Evolutionary conservation across 1,284 basidiomycete genomes (phyloP), one percentile per base, ranked within the genome.

Genomic region (Apiotrichum montevideense): DNA sequence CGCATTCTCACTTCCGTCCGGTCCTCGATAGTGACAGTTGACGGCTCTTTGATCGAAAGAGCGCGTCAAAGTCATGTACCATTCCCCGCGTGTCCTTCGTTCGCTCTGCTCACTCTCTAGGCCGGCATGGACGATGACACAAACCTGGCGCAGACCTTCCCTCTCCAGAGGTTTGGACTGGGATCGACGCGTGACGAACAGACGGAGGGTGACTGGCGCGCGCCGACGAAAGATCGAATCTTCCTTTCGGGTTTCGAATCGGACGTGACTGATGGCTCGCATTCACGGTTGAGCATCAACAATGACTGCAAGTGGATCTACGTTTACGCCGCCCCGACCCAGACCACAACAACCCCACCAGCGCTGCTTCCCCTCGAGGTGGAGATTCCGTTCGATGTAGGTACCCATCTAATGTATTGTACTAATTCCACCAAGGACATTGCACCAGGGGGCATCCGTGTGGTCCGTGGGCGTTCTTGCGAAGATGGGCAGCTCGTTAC

Each of bases 321-420:
- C 49, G 44, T 61, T 35, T 49, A 48, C 32, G 43, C 51, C 41
- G 35, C 40, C 7, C 54, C 59, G 3, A 32, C n/a, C 32, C 42
- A 6, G 8, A 35, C 39, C 9, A 35, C 41, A 4, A 42, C 32
- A 3, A 55, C 53, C 7, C 61, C 59, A 35, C 45, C 55, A 0
- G 53, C 46, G 8, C 53, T 66, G 15, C 44, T 60, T 14, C 64
- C 63, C 4, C 50, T 66, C 15, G 47, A 58, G 21, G 54, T 46
- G 2, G 59, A 61, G 51, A 61, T 66, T 55, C 57, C 60, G 1
- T 64, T 57, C 50, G 57, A 61, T 40, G 59, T 61, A 21, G 11
- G 59, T 35, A 8, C 37, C 21, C 21, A 21, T 21, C 21, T 21
- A 21, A 21, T 21, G 21, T 21, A 21, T 21, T 21, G 21, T 21